phyloP scores from a whole-genome alignment of 257 asterid species.

The Solanum sejunctum region DNA sequence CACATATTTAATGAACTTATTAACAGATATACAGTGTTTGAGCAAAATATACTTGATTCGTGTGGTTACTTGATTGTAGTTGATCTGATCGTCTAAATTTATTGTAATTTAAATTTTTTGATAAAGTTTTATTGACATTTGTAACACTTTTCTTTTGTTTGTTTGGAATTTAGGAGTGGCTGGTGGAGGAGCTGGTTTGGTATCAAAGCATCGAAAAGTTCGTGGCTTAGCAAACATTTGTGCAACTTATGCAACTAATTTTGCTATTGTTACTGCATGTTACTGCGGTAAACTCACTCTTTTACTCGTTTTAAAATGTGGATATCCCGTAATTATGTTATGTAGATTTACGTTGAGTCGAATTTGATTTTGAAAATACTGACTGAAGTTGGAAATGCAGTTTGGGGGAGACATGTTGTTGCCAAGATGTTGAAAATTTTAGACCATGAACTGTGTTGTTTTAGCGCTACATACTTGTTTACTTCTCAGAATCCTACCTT shows the following conservation, averaged over 20 bases:
- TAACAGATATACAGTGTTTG: background rate
- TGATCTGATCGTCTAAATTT: background rate
- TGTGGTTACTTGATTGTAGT: background rate
- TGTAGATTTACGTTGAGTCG: background rate
- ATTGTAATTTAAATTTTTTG: background rate
- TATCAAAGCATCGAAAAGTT: slow-evolving; percentile 64
- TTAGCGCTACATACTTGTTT: too few relatives aligned
- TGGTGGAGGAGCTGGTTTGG: slow-evolving; percentile 71
- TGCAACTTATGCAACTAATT: slow-evolving; percentile 76
- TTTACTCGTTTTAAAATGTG: background rate
- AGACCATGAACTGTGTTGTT: too few relatives aligned
- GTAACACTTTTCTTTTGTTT: background rate
- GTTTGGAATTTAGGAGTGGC: slow-evolving; percentile 40
- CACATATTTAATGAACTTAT: background rate
- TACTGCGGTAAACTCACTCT: slow-evolving; percentile 55
- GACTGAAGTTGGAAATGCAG: too few relatives aligned
- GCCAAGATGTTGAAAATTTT: too few relatives aligned
- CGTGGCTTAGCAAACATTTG: slow-evolving; percentile 48
- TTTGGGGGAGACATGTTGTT: too few relatives aligned
- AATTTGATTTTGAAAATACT: background rate
- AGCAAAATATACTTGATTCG: background rate
- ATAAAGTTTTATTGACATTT: background rate
- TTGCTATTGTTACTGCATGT: slow-evolving; percentile 72
- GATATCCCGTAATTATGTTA: background rate
- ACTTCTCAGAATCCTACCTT: too few relatives aligned